Conservation (phyloP, 768 basidiomycete species). For the Boletellus emodensis region DNA sequence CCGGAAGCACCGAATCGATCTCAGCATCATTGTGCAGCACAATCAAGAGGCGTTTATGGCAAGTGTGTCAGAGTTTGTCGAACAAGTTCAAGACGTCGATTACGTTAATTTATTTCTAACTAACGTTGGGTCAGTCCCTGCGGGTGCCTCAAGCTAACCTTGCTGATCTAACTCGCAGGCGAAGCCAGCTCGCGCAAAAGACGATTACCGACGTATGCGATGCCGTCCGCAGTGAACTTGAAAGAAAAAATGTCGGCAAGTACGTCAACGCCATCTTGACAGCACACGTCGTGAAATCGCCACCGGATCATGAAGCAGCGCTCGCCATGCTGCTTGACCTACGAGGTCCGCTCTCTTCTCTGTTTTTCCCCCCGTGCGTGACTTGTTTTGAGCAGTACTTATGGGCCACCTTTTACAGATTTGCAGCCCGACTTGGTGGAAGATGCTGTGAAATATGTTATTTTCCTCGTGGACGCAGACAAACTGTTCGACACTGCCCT, state of each 20-base stretch:
- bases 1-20: conserved; percentile 89
- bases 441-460: conserved; percentile 97
- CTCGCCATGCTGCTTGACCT: conserved; percentile 70
- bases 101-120: conserved; percentile 91
- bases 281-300: conserved; percentile 86
- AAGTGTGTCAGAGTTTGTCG: conserved; percentile 62
- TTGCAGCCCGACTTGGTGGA: conserved; percentile 76
- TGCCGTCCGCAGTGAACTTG: conserved; percentile 66
- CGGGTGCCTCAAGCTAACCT: background rate
- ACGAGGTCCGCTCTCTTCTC: conserved; percentile 52
- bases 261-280: conserved; percentile 92
- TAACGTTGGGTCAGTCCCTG: conserved; percentile 61
- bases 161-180: conserved; percentile 37
- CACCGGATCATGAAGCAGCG: conserved; percentile 87
- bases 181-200: conserved; percentile 53
- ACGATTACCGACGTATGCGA: conserved; percentile 72
- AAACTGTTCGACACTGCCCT: conserved; percentile 89
- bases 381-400: background rate
- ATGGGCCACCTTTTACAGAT: conserved; percentile 5
- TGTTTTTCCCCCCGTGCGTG: background rate
- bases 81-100: conserved; percentile 87
- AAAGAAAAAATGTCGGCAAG: conserved; percentile 63
- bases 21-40: conserved; percentile 84
- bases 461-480: conserved; percentile 94
- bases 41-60: conserved; percentile 63